Conservation (phyloP, 352 stramenopile genomes). For the Aphanomyces invadans region DNA sequence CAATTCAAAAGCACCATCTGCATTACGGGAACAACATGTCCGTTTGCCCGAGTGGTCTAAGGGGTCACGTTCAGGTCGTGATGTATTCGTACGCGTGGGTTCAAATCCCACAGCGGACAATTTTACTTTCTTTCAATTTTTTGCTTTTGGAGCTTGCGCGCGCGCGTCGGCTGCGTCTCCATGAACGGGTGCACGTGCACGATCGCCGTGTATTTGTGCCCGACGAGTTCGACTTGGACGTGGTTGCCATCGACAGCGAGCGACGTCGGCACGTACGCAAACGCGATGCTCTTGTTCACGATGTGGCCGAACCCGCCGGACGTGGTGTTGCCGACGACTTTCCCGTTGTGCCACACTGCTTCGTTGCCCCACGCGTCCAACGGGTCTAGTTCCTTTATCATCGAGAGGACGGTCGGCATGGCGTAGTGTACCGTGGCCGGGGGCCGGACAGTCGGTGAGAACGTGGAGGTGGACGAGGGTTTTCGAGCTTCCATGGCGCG, state of each 20-base stretch:
- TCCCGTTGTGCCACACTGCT: conserved; percentile 22
- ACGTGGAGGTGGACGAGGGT: conserved; percentile 13
- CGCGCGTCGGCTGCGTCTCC: conserved; percentile 21
- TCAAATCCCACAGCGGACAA: conserved; percentile 6
- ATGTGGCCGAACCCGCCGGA: conserved; percentile 14
- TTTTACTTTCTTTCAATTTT: conserved; percentile 8
- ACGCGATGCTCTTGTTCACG: conserved; percentile 21
- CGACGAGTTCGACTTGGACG: conserved; percentile 17
- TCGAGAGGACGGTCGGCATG: too few relatives aligned
- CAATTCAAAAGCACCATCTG: too few relatives aligned
- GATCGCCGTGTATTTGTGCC: conserved; percentile 15
- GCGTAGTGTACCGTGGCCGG: conserved; percentile 14
- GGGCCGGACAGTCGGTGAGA: neutral
- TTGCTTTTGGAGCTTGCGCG: conserved; percentile 1
- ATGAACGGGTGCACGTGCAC: conserved; percentile 19
- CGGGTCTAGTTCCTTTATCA: conserved; percentile 2
- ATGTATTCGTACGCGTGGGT: conserved; percentile 10
- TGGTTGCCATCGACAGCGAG: neutral
- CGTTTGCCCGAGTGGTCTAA: conserved; percentile 7
- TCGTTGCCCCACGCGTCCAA: conserved; percentile 22
- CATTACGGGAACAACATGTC: neutral
- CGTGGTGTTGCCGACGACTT: conserved; percentile 23
- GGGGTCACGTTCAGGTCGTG: conserved; percentile 7
- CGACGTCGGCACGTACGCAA: conserved; percentile 11
- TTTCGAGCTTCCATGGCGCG: neutral